Evolutionary conservation across 163 green algal species (phyloP), one percentile per base, ranked within the genome.

Genomic region (Trebouxia gelatinosa): DNA sequence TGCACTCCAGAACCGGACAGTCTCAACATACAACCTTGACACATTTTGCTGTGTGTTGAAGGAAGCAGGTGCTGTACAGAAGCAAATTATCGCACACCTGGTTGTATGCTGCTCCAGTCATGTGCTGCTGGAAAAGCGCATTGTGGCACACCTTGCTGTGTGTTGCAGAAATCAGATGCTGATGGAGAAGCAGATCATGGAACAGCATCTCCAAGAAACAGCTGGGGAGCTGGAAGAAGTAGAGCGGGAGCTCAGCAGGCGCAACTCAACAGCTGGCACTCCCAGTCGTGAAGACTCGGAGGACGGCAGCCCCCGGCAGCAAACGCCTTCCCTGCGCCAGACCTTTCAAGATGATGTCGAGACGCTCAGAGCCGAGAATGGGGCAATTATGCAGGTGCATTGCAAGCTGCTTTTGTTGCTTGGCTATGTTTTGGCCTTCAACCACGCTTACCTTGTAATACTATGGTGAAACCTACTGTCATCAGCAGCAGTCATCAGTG

Each of bases 171-270:
- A 66, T 31, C 28, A 67, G 19, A 84, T 84, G 80, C 80, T 58
- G 54, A 29, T 68, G 23, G 74, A 84, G 74, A 84, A 84, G 80
- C 66, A 76, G 11, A 59, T 79, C 29, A 62, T 84, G 80, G 80
- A 84, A 74, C 74, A 78, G 66, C 74, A 81, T 7, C 66, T 84
- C 54, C 80, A 81, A 66, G 74, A 84, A 43, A 81, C 80, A 7
- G 58, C 74, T 29, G 74, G 80, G 11, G 80, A 84, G n/a, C 65
- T 84, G 26, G 66, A 62, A 26, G 29, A 54, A 48, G 74, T 66
- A 29, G 80, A 84, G 65, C 54, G 79, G 37, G 64, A 78, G 72
- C 79, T 84, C n/a, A 78, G 43, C 48, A 32, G 37, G 37, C 31
- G 57, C 17, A 39, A 38, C 17, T 71, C 35, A 5, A 37, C 74